Evolutionary conservation across 495 filamentous ascomycete genomes (phyloP), one percentile per base, ranked within the genome.

Genomic region (Penicillium paxilli): DNA sequence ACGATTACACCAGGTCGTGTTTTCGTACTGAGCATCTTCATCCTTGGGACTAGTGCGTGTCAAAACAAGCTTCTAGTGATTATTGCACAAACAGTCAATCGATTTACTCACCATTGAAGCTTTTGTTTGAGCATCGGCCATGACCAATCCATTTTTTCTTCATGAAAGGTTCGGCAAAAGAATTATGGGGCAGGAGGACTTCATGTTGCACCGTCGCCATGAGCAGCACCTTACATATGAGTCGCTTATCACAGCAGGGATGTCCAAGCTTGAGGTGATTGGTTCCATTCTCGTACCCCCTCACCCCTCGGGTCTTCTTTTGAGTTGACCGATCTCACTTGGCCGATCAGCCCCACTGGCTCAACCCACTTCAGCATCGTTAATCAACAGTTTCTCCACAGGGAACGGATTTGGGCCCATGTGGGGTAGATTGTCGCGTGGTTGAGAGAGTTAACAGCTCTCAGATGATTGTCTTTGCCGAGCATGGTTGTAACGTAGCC

Each of bases 1-100:
- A n/a, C 47, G 47, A 30, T 49, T 49, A 26, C 47, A 49, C 47
- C 47, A 49, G 17, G 47, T 49, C 16, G 47, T 49, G 32, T 49
- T 49, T 21, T 49, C 47, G 21, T 49, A 49, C 2, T 49, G 21
- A 5, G 47, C 47, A 24, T 49, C 35, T 40, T 49, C 47, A 16
- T 49, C 47, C 19, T 37, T 37, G 12, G 47, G 47, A 33, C 47
- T 49, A 30, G 14, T 17, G 30, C 9, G 14, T 24, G 47, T 49
- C 5, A 49, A 32, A 20, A 33, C 12, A 14, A 23, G 3, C 11
- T 2, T 20, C 8, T 28, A n/a, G 7, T 6, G 11, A 16, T 32
- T 30, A 10, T 10, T 4, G n/a, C n/a, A 10, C 10, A 12, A 32
- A 32, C 11, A 10, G 11, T 3, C 6, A 25, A 11, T 17, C 3